Evolutionary conservation across 31 red algal species (phyloP).

Genomic region (Endocladia muricata): DNA sequence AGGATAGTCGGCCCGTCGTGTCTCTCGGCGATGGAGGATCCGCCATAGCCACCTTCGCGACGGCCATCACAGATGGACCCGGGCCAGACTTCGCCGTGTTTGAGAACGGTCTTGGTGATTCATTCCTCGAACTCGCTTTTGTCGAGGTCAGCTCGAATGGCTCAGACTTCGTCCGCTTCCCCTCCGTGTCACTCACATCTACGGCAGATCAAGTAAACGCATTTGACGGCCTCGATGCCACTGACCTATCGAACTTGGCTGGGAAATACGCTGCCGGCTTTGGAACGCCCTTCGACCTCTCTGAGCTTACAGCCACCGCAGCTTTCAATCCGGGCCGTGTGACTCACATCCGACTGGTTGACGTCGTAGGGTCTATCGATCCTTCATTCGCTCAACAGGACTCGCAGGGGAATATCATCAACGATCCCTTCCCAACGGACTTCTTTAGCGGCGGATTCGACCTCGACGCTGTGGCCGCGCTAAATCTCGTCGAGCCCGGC

Average conservation of each 20-base stretch:
- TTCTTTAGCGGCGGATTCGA: background rate
- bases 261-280: background rate
- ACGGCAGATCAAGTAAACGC: background rate
- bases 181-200: no score
- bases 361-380: background rate
- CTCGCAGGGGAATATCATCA: background rate
- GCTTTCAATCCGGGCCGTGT: background rate
- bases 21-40: background rate
- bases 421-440: background rate
- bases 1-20: no score
- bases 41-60: background rate
- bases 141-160: no score
- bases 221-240: background rate
- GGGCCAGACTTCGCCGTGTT: background rate
- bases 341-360: background rate
- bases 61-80: background rate
- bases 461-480: background rate
- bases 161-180: no score
- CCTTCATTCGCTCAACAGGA: background rate
- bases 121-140: background rate
- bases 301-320: background rate
- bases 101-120: background rate
- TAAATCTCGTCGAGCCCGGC: no score
- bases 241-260: background rate
- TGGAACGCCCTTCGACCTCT: background rate